Evolutionary conservation across 768 basidiomycete species (phyloP), one percentile per base, ranked within the genome.

Genomic region (Tricholoma saponaceum): DNA sequence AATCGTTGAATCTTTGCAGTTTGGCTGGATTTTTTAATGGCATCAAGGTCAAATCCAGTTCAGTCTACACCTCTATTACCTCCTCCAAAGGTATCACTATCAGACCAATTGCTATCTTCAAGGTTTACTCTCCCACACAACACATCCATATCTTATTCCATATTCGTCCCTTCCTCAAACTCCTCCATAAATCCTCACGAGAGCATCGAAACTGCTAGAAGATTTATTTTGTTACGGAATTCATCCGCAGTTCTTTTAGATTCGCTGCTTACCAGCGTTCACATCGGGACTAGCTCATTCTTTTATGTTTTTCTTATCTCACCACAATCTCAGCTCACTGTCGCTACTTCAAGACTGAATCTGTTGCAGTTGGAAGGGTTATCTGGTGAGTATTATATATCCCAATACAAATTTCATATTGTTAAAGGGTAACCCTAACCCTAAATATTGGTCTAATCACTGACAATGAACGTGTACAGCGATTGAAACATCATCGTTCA

Each of bases 281-380:
- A 81, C 60, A 69, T 83, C 49, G 73, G 73, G 32, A 69, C 76
- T 52, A 70, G 72, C 23, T 66, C 74, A 8, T 76, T 70, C 23
- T 74, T 90, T 54, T 82, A 87, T 70, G 77, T 83, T n/a, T 90
- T 88, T 67, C 69, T 71, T 14, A 68, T 89, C 26, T 73, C 76
- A 16, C 71, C 79, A 25, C 57, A 64, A 2, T 72, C 75, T 49
- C 56, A 60, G 14, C 60, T 68, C 32, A 69, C 71, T 22, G 57
- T 68, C 26, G 69, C 70, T 35, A 67, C 72, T 12, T 62, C 65
- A 25, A 51, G 66, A 20, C 68, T 86, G 39, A 64, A 64, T 58
- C 60, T 61, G 14, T 65, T 86, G 26, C 65, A 71, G 26, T 72
- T 86, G 37, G 79, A 83, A 52, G 80, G 76, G 2, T 71, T 89